A percentile compares a stretch with the other conserved stretches of the same genome.
Conservation (phyloP, 1,284 basidiomycete species). For the Austroboletus sp. region DNA sequence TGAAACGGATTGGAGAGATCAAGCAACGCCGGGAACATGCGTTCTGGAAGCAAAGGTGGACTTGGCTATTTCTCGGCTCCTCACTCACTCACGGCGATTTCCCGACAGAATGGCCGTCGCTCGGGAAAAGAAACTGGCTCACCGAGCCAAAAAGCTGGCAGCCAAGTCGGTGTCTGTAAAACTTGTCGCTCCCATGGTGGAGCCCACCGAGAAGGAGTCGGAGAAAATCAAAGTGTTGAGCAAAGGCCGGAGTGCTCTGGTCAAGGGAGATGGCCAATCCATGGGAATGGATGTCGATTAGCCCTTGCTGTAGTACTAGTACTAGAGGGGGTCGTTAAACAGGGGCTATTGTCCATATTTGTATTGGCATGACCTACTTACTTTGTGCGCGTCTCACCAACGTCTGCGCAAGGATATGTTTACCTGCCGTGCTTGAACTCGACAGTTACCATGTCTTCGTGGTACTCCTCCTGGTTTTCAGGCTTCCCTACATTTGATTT, state of each 20-base stretch:
- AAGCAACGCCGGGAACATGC: constrained; percentile 85
- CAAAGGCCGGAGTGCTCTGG: constrained; percentile 64
- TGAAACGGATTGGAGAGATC: constrained; percentile 94
- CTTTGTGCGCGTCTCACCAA: neutral
- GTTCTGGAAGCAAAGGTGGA: constrained; percentile 93
- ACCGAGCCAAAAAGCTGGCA: constrained; percentile 58
- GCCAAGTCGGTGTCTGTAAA: constrained; percentile 58
- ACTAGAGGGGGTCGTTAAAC: neutral
- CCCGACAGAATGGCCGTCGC: constrained; percentile 68
- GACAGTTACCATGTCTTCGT: constrained; percentile 27
- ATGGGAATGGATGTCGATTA: constrained; percentile 81
- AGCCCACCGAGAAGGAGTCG: constrained; percentile 47
- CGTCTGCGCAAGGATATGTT: constrained; percentile 16
- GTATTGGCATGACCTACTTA: constrained; percentile 8
- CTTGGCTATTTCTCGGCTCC: constrained; percentile 7
- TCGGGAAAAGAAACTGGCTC: constrained; percentile 63
- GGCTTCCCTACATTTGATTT: constrained; percentile 56
- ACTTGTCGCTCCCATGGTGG: constrained; percentile 63
- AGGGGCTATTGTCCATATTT: constrained; percentile 24
- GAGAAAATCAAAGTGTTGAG: constrained; percentile 78
- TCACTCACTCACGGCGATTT: constrained; percentile 3
- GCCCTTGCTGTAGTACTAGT: constrained; percentile 11
- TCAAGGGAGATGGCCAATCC: constrained; percentile 67
- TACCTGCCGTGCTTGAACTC: constrained; percentile 15
- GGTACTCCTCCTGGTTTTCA: constrained; percentile 54